Base-by-base conservation (phyloP, 768 basidiomycete genomes). In the Boletus edulis region DNA sequence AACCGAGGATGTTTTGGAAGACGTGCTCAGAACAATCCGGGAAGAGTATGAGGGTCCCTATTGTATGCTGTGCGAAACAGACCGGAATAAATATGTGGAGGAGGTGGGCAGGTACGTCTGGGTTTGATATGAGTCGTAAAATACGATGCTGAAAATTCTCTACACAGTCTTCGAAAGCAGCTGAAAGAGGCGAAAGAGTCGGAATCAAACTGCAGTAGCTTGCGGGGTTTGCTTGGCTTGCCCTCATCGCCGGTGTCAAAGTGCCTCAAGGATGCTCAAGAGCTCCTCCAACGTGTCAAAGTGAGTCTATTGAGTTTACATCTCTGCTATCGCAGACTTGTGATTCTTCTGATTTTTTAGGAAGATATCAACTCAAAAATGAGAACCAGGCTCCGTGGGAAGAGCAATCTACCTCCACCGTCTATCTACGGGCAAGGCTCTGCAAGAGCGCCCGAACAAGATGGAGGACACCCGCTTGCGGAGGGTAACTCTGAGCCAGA, bases 101-200 rank as follows among this genome's bases (percentile, higher is more conserved):
- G 54, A 64, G 10, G 62, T 51, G 5, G 7, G 20, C 9, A 49
- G 46, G 62, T 62, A 46, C 6, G 43, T 38, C 12, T 3, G 11
- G 1, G 31, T 31, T 10, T 7, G 9, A 15, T 14, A 1, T 20
- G 38, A 29, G 4, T 10, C 14, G 10, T 22, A 15, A 13, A n/a
- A 12, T 27, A 39, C 18, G 17, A 31, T n/a, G 3, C 35, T 62
- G 37, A 55, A 35, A 13, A 27, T 1, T 6, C 12, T 45, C 4
- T 10, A 18, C 14, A 12, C 31, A 62, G 61, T 15, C 57, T 62
- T n/a, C 49, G 62, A 14, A 13, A 47, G 8, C 52, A 3, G 1
- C 27, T 64, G 5, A 46, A 47, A 35, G 38, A 38, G 6, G 39
- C 8, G 7, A n/a, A 4, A 11, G 39, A 18, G 10, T 41, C 31